Base-by-base conservation (phyloP, 2,329 filamentous ascomycete genomes). In the Colletotrichum tamarilloi region DNA sequence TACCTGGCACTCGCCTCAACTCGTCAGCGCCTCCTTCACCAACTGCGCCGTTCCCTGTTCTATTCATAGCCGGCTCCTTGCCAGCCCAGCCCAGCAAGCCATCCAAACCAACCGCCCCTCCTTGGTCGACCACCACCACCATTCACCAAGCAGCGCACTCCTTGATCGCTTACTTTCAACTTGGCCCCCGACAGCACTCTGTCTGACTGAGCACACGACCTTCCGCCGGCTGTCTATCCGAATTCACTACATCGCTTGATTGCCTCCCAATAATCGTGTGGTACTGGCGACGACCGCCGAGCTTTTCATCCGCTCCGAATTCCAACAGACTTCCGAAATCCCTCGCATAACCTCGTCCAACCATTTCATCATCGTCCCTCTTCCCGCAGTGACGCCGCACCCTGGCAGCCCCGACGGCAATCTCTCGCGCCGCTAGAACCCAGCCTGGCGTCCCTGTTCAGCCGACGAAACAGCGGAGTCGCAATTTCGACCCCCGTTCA, bases 381-480 rank as follows among this genome's bases (percentile, higher is more conserved):
- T 42, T 49, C 22, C 60, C 46, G 26, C 35, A 38, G 67, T 63
- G 16, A 72, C 62, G 60, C 53, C 70, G 42, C 60, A 73, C 53
- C 70, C 67, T 73, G 59, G 67, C 66, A 46, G 57, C 35, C 57
- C 68, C 70, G 62, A 65, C 53, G 66, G 58, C 66, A 70, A 70
- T 69, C 59, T 73, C 69, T 38, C 68, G 42, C 46, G 64, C 66
- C 59, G 67, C 70, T 70, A 65, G 60, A 73, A 60, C 55, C 52
- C 67, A 65, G 49, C 59, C 62, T 42, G 52, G 42, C 57, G 57
- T 62, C 68, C 72, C 57, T 63, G 62, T 58, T 62, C 67, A 73
- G 67, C 67, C 72, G 72, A 67, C 62, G 72, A 67, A 71, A 74
- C 67, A 73, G 70, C 70, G 68, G 68, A 72, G 72, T 74, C 72